Base-by-base conservation (phyloP, 768 basidiomycete genomes). In the Mycena chlorophos region DNA sequence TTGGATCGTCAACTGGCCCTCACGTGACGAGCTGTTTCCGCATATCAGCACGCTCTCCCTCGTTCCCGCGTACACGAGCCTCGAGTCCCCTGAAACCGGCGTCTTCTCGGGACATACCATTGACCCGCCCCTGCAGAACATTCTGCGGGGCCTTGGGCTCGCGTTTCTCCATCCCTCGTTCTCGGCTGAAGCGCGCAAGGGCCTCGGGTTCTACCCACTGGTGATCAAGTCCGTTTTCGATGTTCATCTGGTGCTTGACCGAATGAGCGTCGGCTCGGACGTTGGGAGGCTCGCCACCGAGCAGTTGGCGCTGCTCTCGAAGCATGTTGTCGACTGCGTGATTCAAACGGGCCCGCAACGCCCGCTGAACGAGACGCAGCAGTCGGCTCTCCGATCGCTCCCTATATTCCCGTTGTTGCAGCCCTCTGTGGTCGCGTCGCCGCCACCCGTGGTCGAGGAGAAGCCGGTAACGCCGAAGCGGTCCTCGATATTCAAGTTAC, bases 1-100 rank as follows among this genome's bases (percentile, higher is more conserved):
- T 2, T 81, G 79, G 80, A 48, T 76, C 42, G 62, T 56, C 4
- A 54, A 34, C 0, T 77, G 69, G 65, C 17, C 47, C 0, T 53
- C 45, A 13, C 60, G 56, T 17, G 54, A 60, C 2, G 51, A 60
- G 5, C 52, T 75, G 0, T 68, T 70, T 31, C 49, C 60, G 0
- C 56, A 53, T 13, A 62, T 75, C 29, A 31, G 52, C 2, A 28
- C 61, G 1, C 50, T 71, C 1, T 66, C 60, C 27, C 58, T 78
- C 12, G 62, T 79, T 5, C 78, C 78, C 1, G 70, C 73, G 0
- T 62, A 60, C 16, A 54, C 60, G 5, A 70, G 71, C 5, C 52
- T 77, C 1, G 65, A 65, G 27, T 60, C 62, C 1, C 62, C 65
- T 2, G 55, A 63, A 0, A 51, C 61, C 0, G 53, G 65, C 0